Conservation (phyloP, 139 green algal genomes). For the Gonium pectorale region DNA sequence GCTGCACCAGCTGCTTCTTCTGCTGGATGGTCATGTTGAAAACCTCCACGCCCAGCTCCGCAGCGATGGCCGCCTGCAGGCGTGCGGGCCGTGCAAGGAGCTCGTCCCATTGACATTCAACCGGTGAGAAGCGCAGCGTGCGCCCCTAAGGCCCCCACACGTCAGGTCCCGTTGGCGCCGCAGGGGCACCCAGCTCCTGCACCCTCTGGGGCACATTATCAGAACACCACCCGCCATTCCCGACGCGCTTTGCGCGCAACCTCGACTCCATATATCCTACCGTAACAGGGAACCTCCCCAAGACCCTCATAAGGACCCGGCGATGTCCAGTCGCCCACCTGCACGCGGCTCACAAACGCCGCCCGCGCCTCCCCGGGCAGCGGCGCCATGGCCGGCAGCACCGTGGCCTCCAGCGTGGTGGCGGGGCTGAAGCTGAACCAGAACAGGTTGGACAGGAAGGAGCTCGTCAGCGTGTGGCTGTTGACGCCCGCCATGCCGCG, state of each 20-base stretch:
- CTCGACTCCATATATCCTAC: too few species aligned
- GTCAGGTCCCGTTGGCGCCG: too few species aligned
- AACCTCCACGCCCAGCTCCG: slow-evolving; percentile 61
- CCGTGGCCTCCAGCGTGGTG: slow-evolving; percentile 59
- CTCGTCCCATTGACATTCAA: too few species aligned
- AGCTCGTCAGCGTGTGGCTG: slow-evolving; percentile 64
- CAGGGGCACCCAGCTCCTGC: too few species aligned
- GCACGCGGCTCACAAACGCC: slow-evolving; percentile 70
- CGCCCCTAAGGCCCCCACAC: too few species aligned
- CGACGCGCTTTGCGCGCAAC: not conserved
- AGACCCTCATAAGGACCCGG: too few species aligned
- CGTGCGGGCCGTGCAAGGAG: too few species aligned
- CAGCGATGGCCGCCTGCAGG: slow-evolving; percentile 63
- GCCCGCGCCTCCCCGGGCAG: slow-evolving; percentile 61
- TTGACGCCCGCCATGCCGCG: slow-evolving; percentile 44
- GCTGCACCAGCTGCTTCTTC: slow-evolving; percentile 62
- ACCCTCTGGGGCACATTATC: too few species aligned
- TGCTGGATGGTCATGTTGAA: slow-evolving; percentile 68
- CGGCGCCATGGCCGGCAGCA: slow-evolving; percentile 61
- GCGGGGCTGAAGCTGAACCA: slow-evolving; percentile 60
- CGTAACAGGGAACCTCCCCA: too few species aligned
- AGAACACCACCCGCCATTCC: not conserved
- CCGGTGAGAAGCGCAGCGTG: too few species aligned
- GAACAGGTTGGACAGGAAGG: slow-evolving; percentile 71
- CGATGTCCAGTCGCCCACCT: not conserved